Conservation (phyloP, 345 rosid genomes). For the Turnera subulata region DNA sequence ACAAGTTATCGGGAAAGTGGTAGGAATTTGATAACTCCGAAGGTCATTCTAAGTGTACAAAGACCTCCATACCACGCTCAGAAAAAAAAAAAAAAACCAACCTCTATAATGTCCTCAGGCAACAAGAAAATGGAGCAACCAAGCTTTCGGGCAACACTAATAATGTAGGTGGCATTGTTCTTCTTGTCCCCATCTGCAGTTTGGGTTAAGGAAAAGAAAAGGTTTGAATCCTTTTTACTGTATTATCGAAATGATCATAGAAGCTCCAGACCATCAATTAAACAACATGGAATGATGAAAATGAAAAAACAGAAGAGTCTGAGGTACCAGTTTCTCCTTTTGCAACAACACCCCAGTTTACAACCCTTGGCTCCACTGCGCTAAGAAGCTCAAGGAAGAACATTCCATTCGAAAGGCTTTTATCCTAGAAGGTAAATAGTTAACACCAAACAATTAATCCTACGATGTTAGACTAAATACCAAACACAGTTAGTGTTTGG, state of each 20-base stretch:
- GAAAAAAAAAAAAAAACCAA: too few relatives aligned
- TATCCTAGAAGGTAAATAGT: conserved; percentile 50
- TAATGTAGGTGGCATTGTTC: conserved; percentile 86
- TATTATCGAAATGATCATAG: too few relatives aligned
- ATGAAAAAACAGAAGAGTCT: not conserved
- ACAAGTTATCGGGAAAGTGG: too few relatives aligned
- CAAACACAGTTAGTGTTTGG: not conserved
- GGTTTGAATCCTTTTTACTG: too few relatives aligned
- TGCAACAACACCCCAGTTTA: conserved; percentile 92
- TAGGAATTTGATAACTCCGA: too few relatives aligned
- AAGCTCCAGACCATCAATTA: not conserved
- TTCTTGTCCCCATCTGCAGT: conserved; percentile 75
- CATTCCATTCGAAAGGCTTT: conserved; percentile 65
- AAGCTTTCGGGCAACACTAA: conserved; percentile 92
- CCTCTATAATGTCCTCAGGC: conserved; percentile 98
- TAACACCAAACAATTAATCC: conserved; percentile 16
- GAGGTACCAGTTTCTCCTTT: conserved; percentile 83
- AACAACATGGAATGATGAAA: not conserved
- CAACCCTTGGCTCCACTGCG: conserved; percentile 90
- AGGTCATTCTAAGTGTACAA: too few relatives aligned
- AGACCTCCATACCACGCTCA: too few relatives aligned
- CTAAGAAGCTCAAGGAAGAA: conserved; percentile 91
- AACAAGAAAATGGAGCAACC: conserved; percentile 95
- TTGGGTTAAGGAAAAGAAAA: conserved; percentile 4
- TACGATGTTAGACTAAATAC: not conserved